Evolutionary conservation across 768 basidiomycete species (phyloP), one percentile per base, ranked within the genome.

Genomic region (Rhizopogon vesiculosus): DNA sequence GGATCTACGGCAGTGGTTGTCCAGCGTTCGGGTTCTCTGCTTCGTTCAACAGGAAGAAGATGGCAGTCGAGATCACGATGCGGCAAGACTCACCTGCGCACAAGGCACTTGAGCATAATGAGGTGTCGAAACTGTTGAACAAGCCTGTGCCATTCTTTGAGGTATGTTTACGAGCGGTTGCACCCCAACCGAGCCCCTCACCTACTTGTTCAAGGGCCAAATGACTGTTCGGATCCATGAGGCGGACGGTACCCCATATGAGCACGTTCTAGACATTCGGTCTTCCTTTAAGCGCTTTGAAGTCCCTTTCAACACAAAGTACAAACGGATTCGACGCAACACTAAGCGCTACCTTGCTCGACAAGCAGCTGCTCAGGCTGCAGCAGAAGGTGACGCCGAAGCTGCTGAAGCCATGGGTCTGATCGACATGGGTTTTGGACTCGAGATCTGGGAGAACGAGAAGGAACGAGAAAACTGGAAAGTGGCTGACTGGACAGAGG

Each of bases 161-260:
- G 75, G 91, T 91, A 56, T 16, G 76, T 63, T 42, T 38, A 10
- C 54, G 31, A 45, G 42, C 9, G 45, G 19, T 54, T 53, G 15
- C 29, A 51, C 3, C 22, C 25, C 44, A 38, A 19, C 28, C 42
- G 59, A 41, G 54, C 15, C n/a, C 19, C n/a, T 53, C 31, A 31
- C 51, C 41, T 22, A 18, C 16, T 10, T 51, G 25, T 16, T 19
- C 56, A 28, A 93, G 86, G 97, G 97, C 16, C 92, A 94, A 78
- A 93, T 99, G 89, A 98, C 97, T 28, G 89, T 99, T 56, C 91
- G 97, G 31, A 97, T 98, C 51, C 96, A 98, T 65, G 97, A 99
- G 76, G 97, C 96, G 1, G 97, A 99, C 67, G 97, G 96, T 3
- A 98, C 97, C 39, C 96, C 97, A 1, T 98, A 98, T 67, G 97